These are phyloP conservation scores for Blepharisma stoltei DNA, from an alignment of 73 alveolate genomes.

Conservation along the genomic window DNA sequence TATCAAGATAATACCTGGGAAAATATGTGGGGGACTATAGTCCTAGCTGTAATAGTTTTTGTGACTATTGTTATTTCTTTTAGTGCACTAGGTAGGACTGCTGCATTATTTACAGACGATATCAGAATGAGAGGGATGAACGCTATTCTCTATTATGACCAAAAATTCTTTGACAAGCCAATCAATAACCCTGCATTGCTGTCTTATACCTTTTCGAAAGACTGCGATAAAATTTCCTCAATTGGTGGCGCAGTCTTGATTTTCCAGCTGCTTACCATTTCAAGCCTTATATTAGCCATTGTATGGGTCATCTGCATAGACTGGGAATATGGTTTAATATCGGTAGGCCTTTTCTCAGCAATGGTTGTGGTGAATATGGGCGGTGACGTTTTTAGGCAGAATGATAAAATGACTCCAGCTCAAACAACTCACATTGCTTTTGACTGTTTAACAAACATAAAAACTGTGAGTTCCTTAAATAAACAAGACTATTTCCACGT, in stretches of 20 bases:
- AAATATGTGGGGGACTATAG: not conserved
- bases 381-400: conserved; percentile 20
- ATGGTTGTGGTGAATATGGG: conserved; percentile 30
- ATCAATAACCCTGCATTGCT: conserved; percentile 32
- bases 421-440: conserved; percentile 52
- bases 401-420: not conserved
- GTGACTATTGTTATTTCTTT: not conserved
- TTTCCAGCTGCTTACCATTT: not conserved
- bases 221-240: conserved; percentile 28
- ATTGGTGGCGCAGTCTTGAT: conserved; percentile 2
- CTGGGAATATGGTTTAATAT: not conserved
- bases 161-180: conserved; percentile 39
- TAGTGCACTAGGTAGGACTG: not conserved
- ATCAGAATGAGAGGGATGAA: conserved; percentile 34
- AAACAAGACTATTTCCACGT: conserved; percentile 24
- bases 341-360: not conserved
- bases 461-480: conserved; percentile 53
- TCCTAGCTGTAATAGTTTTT: not conserved
- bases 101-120: conserved; percentile 27
- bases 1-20: not conserved
- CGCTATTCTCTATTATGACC: conserved; percentile 36
- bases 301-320: not conserved
- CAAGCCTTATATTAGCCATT: not conserved
- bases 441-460: conserved; percentile 50
- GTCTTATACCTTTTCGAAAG: conserved; percentile 31